Base-by-base conservation (phyloP, 345 rosid genomes). In the Eucalyptus fibrosa region DNA sequence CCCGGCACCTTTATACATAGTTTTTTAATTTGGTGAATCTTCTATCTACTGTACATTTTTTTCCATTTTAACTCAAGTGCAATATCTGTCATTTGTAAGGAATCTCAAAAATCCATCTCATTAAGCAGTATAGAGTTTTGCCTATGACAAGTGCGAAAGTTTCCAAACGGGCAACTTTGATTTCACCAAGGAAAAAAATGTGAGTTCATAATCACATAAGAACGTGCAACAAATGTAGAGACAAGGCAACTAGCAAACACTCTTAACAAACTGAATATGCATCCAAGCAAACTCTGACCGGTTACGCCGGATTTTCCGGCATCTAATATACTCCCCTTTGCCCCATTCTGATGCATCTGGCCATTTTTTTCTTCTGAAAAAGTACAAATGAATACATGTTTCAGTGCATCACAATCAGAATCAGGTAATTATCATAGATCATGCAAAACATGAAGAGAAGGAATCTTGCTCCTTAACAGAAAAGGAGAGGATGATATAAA, bases 1-100 rank as follows among this genome's bases (percentile, higher is more conserved):
- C 1, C 4, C 4, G 0, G n/a, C 0, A 62, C 1, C 2, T 62
- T 15, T 0, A 62, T 14, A 28, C 34, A 65, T 14, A 7, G 37
- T 30, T 65, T 65, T 65, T 65, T 0, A 2, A 30, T 28, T 1
- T 14, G 37, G 37, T 30, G 3, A 65, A 65, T 8, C 37, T 30
- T 30, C 32, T 65, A 65, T 30, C 17, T 8, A 30, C 32, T 30
- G 1, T 1, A 30, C 24, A 19, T 53, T 53, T 53, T 53, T 53
- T 1, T 50, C 19, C 53, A 50, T 1, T 16, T 53, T 53, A 53
- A 7, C 56, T 53, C 24, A 53, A 53, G 24, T 53, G 24, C 1
- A 2, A 1, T 7, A 53, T 53, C 56, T 19, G 56, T 53, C 56
- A 53, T 53, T 7, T 18, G 56, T 1, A 8, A 53, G 56, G 56